A percentile compares a stretch with the other conserved stretches of the same genome.
Evolutionary conservation across 2,329 filamentous ascomycete species (phyloP).

Genomic region (Epicoccum nigrum): DNA sequence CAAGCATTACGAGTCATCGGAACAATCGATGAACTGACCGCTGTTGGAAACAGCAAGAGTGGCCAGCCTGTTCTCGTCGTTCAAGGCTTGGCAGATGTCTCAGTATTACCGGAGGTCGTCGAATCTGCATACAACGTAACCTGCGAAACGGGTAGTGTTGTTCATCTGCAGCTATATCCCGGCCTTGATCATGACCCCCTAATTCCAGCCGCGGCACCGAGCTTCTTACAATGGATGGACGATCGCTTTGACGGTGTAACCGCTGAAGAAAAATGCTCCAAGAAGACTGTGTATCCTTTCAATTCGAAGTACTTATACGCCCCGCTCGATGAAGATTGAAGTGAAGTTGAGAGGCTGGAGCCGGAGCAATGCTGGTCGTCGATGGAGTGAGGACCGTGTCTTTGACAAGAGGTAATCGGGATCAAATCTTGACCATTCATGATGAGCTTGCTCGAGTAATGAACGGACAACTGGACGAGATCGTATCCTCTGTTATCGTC

Average conservation of each 20-base stretch:
- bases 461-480: too few relatives aligned
- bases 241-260: constrained; percentile 1
- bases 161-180: constrained; percentile 2
- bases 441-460: too few relatives aligned
- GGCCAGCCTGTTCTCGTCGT: neutral
- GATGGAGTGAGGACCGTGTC: too few relatives aligned
- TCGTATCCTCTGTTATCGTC: too few relatives aligned
- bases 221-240: constrained; percentile 1
- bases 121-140: constrained; percentile 2
- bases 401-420: too few relatives aligned
- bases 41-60: neutral
- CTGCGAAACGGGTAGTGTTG: constrained; percentile 2
- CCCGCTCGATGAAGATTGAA: neutral
- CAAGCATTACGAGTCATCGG: neutral
- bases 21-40: neutral
- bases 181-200: neutral
- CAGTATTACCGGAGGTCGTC: constrained; percentile 2
- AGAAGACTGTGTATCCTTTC: neutral
- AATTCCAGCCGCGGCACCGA: neutral
- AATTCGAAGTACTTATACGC: neutral
- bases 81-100: neutral
- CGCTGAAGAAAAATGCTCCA: neutral
- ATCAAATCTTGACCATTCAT: too few relatives aligned
- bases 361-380: neutral
- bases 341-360: neutral